Evolutionary conservation across 2,329 filamentous ascomycete species (phyloP), one percentile per base, ranked within the genome.

Genomic region (Apiospora marii): DNA sequence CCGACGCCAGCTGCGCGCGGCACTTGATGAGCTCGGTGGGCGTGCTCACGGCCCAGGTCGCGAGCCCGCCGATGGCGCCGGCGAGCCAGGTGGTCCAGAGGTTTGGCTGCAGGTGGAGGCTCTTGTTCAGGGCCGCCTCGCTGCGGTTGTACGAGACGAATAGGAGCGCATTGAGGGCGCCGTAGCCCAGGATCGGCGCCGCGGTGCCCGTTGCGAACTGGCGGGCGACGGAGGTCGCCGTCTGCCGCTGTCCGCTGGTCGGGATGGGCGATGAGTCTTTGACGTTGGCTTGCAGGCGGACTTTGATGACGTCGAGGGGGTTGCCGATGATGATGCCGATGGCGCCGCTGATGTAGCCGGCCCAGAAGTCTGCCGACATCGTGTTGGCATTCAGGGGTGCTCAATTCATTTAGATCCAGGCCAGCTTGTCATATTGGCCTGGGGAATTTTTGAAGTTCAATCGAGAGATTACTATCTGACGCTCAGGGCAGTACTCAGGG

Each of bases 11-110:
- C 80, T 98, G 96, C 0, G 94, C 93, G 53, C 94, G 90, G 80
- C 95, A 98, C 85, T 98, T 98, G 77, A 98, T 88, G 46, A 98
- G 87, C 83, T 98, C 96, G 0, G 95, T 98, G 0, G 96, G 96
- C 6, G 95, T 93, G 73, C 93, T 96, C 49, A 98, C 89, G 27
- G 93, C 87, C 88, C 95, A 98, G 6, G 93, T 96, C 4, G 94
- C 93, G 24, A 98, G 86, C 1, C 96, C 96, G 58, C 94, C 94
- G 3, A 92, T 84, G 12, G 93, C 93, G 67, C 96, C 96, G 22
- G 95, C 94, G 13, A 92, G 75, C 90, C 93, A 98, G 22, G 93
- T 91, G 49, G 92, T 91, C 80, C 86, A 87, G 4, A 94, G 86
- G 72, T 86, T 88, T 8, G 86, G 84, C 43, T 80, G 76, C 24